Conservation (phyloP, 106 monocot species). For the Cymbidium sinense region DNA sequence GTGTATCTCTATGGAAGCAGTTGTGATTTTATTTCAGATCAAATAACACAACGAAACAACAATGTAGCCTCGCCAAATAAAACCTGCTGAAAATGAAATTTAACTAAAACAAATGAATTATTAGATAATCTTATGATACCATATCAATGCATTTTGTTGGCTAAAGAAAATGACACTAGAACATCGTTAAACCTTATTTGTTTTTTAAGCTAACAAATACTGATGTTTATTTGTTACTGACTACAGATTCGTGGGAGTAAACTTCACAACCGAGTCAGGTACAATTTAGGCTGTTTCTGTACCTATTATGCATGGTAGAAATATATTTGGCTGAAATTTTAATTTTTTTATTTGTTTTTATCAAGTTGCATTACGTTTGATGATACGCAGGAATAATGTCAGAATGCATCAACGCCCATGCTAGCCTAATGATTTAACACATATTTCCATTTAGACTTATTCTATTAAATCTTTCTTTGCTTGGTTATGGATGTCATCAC, state of each 20-base stretch:
- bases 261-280: conserved; percentile 96
- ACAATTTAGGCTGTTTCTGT: conserved; percentile 12
- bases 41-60: neutral
- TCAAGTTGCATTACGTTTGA: neutral
- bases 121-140: neutral
- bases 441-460: neutral
- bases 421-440: neutral
- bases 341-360: neutral
- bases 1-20: too few relatives aligned
- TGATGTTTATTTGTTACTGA: neutral
- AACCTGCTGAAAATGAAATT: neutral
- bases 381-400: neutral
- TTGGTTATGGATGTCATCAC: neutral
- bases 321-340: neutral
- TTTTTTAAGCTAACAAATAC: neutral
- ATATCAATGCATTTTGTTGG: neutral
- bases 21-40: neutral
- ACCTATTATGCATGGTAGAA: neutral
- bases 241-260: conserved; percentile 94
- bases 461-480: neutral
- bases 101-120: neutral
- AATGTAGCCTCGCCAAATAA: neutral
- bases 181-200: neutral
- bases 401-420: neutral
- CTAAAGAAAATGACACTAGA: too few relatives aligned